Evolutionary conservation across 805 yeast genomes (phyloP).

Genomic region (Candida patagonica): DNA sequence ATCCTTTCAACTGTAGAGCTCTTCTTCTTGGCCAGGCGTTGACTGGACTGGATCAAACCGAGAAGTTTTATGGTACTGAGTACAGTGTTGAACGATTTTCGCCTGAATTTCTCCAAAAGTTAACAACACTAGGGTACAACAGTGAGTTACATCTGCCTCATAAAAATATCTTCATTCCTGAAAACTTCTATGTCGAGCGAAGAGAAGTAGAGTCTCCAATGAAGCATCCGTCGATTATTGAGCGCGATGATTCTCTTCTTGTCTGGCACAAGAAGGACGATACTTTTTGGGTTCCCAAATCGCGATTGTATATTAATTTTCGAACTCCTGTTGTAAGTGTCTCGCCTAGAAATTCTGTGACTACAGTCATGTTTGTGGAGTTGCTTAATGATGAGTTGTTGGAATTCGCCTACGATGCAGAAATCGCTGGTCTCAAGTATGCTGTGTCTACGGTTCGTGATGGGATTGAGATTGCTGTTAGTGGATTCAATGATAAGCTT

Average conservation of each 20-base stretch:
- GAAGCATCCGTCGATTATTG: conserved; percentile 54
- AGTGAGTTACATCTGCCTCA: conserved; percentile 49
- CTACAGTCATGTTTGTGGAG: conserved; percentile 56
- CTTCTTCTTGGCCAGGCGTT: conserved; percentile 45
- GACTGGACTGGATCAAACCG: conserved; percentile 41
- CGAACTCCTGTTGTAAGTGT: conserved; percentile 52
- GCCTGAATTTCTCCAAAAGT: conserved; percentile 27
- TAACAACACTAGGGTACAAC: conserved; percentile 26
- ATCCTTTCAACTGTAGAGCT: conserved; percentile 51
- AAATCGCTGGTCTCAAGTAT: conserved; percentile 64
- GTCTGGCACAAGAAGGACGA: conserved; percentile 91
- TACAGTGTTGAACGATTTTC: conserved; percentile 34
- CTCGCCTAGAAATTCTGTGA: conserved; percentile 49
- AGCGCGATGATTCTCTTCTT: conserved; percentile 41
- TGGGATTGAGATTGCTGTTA: conserved; percentile 58
- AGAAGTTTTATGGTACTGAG: conserved; percentile 89
- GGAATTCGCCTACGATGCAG: conserved; percentile 75
- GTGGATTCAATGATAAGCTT: conserved; percentile 81
- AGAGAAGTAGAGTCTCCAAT: conserved; percentile 33
- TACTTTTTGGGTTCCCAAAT: conserved; percentile 81
- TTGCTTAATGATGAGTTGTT: conserved; percentile 66
- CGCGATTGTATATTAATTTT: conserved; percentile 54
- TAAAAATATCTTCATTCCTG: conserved; percentile 75
- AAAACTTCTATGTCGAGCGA: conserved; percentile 52
- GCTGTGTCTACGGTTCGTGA: conserved; percentile 51